A percentile compares a stretch with the other conserved stretches of the same genome.
These are phyloP conservation scores for Blastocystis sp. DNA, from an alignment of 352 stramenopile genomes.

Conservation along the genomic window DNA sequence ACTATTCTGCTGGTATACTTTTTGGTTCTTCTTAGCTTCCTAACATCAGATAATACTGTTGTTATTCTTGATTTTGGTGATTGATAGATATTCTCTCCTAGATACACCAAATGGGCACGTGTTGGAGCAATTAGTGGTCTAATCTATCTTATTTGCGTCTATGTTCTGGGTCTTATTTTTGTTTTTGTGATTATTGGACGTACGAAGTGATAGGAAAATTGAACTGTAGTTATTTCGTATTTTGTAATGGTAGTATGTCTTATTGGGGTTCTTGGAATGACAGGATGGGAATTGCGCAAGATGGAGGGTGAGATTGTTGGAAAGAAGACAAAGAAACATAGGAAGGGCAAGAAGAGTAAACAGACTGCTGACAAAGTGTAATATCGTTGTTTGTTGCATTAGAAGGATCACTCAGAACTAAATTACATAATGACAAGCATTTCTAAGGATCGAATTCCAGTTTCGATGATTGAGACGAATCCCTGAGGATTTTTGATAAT, in stretches of 20 bases:
- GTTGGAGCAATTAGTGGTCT: background rate
- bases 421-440: background rate
- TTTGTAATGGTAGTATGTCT: background rate
- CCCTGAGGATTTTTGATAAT: background rate
- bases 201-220: background rate
- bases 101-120: background rate
- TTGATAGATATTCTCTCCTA: constrained; percentile 10
- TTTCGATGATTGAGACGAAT: background rate
- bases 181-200: background rate
- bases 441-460: background rate
- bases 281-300: background rate
- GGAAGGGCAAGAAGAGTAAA: background rate
- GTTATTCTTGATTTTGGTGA: background rate
- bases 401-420: background rate
- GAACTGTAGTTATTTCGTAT: background rate
- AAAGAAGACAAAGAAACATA: background rate
- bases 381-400: background rate
- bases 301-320: background rate
- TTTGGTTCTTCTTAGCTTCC: background rate
- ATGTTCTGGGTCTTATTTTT: background rate
- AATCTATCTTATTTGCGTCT: background rate
- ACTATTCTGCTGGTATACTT: constrained; percentile 22
- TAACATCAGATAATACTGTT: constrained; percentile 24
- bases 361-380: background rate
- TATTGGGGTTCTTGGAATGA: background rate